Percentiles rank a stretch among this genome's conserved stretches.
These are phyloP conservation scores for Globisporangium paroecandrum DNA, from an alignment of 352 stramenopile species.

Conservation along the genomic window DNA sequence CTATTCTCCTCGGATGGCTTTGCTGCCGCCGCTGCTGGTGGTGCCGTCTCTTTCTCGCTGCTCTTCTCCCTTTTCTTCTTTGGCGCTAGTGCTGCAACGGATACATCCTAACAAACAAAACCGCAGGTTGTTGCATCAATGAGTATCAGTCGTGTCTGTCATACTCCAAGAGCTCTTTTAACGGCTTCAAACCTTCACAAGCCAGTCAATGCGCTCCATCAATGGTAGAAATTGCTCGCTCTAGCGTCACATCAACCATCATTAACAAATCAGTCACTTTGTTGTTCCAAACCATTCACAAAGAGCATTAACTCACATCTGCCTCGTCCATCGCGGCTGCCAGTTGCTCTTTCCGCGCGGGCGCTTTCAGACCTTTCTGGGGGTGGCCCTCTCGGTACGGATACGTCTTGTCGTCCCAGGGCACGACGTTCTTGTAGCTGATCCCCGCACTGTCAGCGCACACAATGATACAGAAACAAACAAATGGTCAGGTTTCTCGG, in stretches of 20 bases:
- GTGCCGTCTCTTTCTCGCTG: slow-evolving; percentile 2
- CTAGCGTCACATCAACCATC: background rate
- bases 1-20: background rate
- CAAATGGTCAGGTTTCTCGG: background rate
- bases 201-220: slow-evolving; percentile 14
- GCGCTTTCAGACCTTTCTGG: slow-evolving; percentile 10
- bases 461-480: background rate
- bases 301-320: background rate
- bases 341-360: slow-evolving; percentile 6
- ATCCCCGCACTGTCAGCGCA: slow-evolving; percentile 4
- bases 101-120: background rate
- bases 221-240: slow-evolving; percentile 12
- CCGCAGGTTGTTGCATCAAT: background rate
- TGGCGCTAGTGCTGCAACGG: background rate
- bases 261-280: background rate
- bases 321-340: slow-evolving; percentile 8
- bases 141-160: background rate
- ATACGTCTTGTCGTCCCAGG: slow-evolving; percentile 11
- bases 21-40: background rate
- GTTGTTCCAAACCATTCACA: background rate
- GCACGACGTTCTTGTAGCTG: slow-evolving; percentile 13
- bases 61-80: slow-evolving; percentile 11
- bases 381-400: slow-evolving; percentile 16
- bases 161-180: background rate
- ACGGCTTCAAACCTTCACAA: slow-evolving; percentile 9